Base-by-base conservation (phyloP, 2,329 filamentous ascomycete species). In the Sporothrix dimorphospora region DNA sequence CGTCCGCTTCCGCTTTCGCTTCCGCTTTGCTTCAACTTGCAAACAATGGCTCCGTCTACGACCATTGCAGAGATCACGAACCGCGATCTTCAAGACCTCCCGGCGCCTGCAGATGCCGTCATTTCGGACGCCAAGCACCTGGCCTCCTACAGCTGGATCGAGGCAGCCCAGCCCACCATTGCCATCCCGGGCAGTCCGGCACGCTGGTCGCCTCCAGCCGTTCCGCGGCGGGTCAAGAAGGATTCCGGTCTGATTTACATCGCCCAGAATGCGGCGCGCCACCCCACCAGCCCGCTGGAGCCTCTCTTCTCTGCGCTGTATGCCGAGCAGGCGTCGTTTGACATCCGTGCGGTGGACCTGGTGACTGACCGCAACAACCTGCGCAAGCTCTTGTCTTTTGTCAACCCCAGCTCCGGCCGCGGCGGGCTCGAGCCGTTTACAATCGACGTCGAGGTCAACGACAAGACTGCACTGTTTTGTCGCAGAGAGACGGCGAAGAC, bases 311-410 rank as follows among this genome's bases (percentile, higher is more conserved):
- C 83, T 51, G 79, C 83, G 0, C 72, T 86, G 5, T 83, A 80
- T 73, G 75, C 78, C 38, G 75, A 75, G 6, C 59, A 83, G 24
- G 82, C 84, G 9, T 76, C 77, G 0, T 83, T 83, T 61, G 78
- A 85, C 40, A 76, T 85, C n/a, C 34, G 74, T 24, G 53, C 75
- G 0, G 73, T 83, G 61, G 81, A 85, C 74, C 71, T 86, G 12
- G 78, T 86, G 24, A 83, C 81, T 2, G 84, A 86, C 74, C 77
- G 83, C 38, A 85, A 84, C 76, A 85, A 83, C 69, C 80, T 86
- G 68, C 82, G 84, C 42, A 86, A 86, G 75, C 81, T 86, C 24
- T 78, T 86, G 1, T 78, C 79, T 1, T 85, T 86, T 72, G 73
- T 85, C 67, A 77, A 81, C 49, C 79, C 79, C 0, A 69, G n/a